Evolutionary conservation across 371 early-diverging fungal species (phyloP), one percentile per base, ranked within the genome.

Genomic region (Rhizopus stolonifer): DNA sequence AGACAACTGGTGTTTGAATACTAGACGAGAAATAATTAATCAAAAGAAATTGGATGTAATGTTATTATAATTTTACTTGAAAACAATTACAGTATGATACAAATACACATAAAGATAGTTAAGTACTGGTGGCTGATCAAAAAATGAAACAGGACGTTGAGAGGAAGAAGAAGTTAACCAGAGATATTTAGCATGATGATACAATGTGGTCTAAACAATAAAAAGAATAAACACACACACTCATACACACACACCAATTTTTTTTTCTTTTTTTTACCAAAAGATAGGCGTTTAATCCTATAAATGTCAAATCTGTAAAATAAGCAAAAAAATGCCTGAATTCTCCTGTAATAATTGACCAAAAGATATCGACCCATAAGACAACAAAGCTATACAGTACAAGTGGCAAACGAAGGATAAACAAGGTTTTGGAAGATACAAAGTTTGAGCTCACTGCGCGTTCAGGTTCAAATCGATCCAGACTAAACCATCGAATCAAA

Each of bases 401-500:
- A 9, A 65, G 25, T 2, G 66, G 33, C 0, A 71, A 52, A 5
- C 82, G 73, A 24, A 81, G 61, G 19, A 62, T 33, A n/a, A 79
- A 68, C 29, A 83, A 53, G 0, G 67, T 64, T 24, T 62, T 56
- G 0, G 77, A 61, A 13, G 77, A 69, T 23, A 81, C 72, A 53
- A 70, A 69, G 52, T 81, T 60, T 4, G 84, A 81, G 6, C 80
- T 80, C 7, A 81, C 75, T 10, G 79, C 78, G 23, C 72, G 56
- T 53, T 80, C 81, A 9, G 84, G 78, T 21, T 71, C 76, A 47
- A 83, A 77, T 17, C 59, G 65, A 58, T 83, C 78, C 22, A 83
- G 50, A 0, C 68, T 59, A 52, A 77, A 61, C 77, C 77, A 77
- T 29, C 60, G 67, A 29, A 77, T 46, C 6, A 70, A 15, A 14